Evolutionary conservation across 2,329 filamentous ascomycete species (phyloP).

Genomic region (Fusarium sarcochroum): DNA sequence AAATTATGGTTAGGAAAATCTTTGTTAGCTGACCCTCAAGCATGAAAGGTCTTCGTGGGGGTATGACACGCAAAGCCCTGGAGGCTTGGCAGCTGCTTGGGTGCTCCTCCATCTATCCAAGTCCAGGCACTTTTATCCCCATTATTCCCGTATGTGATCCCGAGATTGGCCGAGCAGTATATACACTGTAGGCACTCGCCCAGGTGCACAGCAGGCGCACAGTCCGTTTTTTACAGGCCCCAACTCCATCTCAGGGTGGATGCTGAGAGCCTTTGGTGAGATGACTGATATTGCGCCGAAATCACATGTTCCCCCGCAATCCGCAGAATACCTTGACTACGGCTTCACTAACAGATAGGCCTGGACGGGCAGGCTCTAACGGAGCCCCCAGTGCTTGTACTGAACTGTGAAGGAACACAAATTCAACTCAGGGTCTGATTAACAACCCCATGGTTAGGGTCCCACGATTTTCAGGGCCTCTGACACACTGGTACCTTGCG

Average conservation of each 20-base stretch:
- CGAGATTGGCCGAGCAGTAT: slow-evolving; percentile 48
- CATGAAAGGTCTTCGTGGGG: slow-evolving; percentile 33
- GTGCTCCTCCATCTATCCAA: slow-evolving; percentile 2
- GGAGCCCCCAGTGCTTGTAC: slow-evolving; percentile 10
- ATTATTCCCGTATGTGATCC: slow-evolving; percentile 35
- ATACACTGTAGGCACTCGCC: slow-evolving; percentile 12
- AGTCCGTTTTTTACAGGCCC: slow-evolving; percentile 16
- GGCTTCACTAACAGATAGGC: slow-evolving; percentile 24
- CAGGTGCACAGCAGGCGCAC: neutral
- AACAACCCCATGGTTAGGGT: slow-evolving; percentile 10
- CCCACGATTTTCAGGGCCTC: slow-evolving; percentile 9
- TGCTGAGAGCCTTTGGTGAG: slow-evolving; percentile 43
- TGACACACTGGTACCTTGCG: slow-evolving; percentile 35
- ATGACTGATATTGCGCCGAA: slow-evolving; percentile 42
- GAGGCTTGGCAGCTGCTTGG: slow-evolving; percentile 20
- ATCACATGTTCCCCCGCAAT: slow-evolving; percentile 41
- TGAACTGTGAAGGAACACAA: slow-evolving; percentile 12
- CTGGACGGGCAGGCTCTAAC: slow-evolving; percentile 27
- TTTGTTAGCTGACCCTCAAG: slow-evolving; percentile 12
- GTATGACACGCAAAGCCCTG: slow-evolving; percentile 5
- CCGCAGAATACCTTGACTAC: slow-evolving; percentile 12
- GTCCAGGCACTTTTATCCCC: slow-evolving; percentile 12
- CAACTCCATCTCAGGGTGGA: slow-evolving; percentile 34
- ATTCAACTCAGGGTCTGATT: slow-evolving; percentile 5
- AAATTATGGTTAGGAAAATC: slow-evolving; percentile 8